Evolutionary conservation across 1,284 basidiomycete genomes (phyloP).

Genomic region (Leccinum pachyderme): DNA sequence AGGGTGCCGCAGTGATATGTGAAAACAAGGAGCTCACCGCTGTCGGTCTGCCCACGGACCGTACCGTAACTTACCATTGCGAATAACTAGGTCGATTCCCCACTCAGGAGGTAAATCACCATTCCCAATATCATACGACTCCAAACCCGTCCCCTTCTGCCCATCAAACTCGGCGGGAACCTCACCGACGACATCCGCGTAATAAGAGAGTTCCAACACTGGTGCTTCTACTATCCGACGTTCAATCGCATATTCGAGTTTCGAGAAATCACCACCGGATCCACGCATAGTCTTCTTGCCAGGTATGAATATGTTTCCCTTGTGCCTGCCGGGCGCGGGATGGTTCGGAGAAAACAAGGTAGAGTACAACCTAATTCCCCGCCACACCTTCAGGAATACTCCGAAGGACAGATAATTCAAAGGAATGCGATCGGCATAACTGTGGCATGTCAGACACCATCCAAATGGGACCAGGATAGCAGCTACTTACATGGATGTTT

Average conservation of each 20-base stretch:
- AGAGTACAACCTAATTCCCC: slow-evolving; percentile 45
- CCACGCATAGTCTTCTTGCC: slow-evolving; percentile 46
- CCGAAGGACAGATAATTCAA: slow-evolving; percentile 30
- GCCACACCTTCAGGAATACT: slow-evolving; percentile 34
- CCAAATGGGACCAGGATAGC: not conserved
- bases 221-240: slow-evolving; percentile 79
- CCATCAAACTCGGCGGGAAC: slow-evolving; percentile 47
- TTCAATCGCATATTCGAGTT: slow-evolving; percentile 83
- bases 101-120: slow-evolving; percentile 88
- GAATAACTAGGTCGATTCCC: slow-evolving; percentile 82
- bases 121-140: slow-evolving; percentile 75
- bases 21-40: slow-evolving; percentile 45
- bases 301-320: slow-evolving; percentile 9
- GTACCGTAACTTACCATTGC: slow-evolving; percentile 75
- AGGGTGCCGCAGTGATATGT: not conserved
- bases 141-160: slow-evolving; percentile 37
- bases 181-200: slow-evolving; percentile 71
- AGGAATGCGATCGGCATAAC: slow-evolving; percentile 31
- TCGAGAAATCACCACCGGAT: slow-evolving; percentile 53
- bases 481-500: slow-evolving; percentile 46
- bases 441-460: slow-evolving; percentile 15
- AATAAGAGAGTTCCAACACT: slow-evolving; percentile 77
- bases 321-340: slow-evolving; percentile 2
- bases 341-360: slow-evolving; percentile 28
- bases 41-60: slow-evolving; percentile 96